Evolutionary conservation across 441 rosid genomes (phyloP).

Genomic region (Pelargonium citronellum): DNA sequence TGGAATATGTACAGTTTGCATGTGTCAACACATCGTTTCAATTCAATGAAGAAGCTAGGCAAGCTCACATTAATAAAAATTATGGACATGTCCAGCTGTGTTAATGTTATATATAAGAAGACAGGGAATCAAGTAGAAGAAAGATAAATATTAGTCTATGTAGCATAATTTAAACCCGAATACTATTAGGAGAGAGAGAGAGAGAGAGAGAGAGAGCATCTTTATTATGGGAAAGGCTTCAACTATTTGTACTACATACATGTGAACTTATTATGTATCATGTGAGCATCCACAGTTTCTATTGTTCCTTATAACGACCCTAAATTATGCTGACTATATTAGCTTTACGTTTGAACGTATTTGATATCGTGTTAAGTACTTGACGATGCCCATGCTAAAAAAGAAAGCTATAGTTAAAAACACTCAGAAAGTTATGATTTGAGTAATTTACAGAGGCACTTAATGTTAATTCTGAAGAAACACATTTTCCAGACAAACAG

Average conservation of each 20-base stretch:
- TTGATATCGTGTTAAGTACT: background rate
- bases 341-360: background rate
- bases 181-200: background rate
- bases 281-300: background rate
- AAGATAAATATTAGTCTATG: background rate
- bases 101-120: background rate
- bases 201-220: background rate
- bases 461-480: background rate
- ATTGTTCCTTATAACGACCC: background rate
- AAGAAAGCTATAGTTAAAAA: background rate
- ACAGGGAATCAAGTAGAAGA: background rate
- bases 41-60: background rate
- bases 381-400: background rate
- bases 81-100: background rate
- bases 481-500: background rate
- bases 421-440: background rate
- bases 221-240: background rate
- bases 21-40: background rate
- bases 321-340: background rate
- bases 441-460: slow-evolving; percentile 4
- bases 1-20: background rate
- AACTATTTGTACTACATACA: background rate
- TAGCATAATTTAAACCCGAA: background rate
- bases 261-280: background rate
- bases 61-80: background rate